phyloP scores from a whole-genome alignment of 768 basidiomycete species.

The Termitomyces sp. region DNA sequence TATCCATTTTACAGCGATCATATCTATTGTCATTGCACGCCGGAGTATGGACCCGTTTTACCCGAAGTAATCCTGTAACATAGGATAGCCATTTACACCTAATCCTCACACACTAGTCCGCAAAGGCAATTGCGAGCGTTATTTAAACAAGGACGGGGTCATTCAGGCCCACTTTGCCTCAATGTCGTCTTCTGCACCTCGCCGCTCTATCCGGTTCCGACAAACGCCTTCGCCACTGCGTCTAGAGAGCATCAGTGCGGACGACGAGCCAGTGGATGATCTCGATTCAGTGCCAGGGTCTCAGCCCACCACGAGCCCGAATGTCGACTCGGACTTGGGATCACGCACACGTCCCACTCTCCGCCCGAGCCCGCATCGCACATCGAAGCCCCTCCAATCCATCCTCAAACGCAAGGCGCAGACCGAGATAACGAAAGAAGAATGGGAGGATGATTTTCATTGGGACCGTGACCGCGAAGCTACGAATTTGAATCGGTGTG shows the following conservation, averaged over 20 bases:
- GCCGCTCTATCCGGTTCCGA: neutral
- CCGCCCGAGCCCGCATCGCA: slow-evolving; percentile 5
- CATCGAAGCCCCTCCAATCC: neutral
- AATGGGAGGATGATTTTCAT: neutral
- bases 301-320: neutral
- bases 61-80: too few species aligned
- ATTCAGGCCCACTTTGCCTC: neutral
- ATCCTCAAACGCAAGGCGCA: slow-evolving; percentile 8
- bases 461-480: neutral
- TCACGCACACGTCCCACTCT: neutral
- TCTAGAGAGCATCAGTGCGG: neutral
- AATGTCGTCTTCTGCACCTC: neutral
- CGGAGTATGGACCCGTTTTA: neutral
- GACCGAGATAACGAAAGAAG: neutral
- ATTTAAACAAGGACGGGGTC: neutral
- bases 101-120: neutral
- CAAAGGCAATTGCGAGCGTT: neutral
- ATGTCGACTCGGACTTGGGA: neutral
- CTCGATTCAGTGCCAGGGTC: neutral
- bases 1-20: neutral
- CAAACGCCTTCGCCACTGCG: neutral
- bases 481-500: neutral
- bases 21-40: neutral
- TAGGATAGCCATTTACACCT: neutral
- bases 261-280: neutral